Percentiles rank a stretch among this genome's conserved stretches.
These are phyloP conservation scores for Fusarium sp. DNA, from an alignment of 2,329 filamentous ascomycete species.

Conservation along the genomic window DNA sequence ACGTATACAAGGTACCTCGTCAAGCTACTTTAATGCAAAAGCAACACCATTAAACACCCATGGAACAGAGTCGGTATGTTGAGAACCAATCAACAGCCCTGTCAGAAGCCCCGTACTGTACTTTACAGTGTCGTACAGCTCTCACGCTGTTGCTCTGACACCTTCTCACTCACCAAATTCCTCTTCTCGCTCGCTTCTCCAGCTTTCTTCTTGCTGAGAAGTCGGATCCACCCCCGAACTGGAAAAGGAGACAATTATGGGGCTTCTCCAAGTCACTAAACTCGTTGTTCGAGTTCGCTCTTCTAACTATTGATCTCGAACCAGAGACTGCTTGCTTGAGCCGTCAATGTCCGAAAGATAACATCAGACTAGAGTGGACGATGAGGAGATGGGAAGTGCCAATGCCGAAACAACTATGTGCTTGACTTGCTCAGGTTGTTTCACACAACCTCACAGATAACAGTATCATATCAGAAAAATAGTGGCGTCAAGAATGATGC, in stretches of 20 bases:
- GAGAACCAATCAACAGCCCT: conserved; percentile 33
- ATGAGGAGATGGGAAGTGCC: conserved; percentile 5
- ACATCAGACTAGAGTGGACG: conserved; percentile 1
- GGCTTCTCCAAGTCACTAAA: conserved; percentile 9
- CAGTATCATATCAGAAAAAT: conserved; percentile 18
- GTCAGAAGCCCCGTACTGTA: background rate
- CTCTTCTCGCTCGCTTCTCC: conserved; percentile 7
- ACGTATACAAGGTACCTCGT: conserved; percentile 6
- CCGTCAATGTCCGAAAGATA: conserved; percentile 15
- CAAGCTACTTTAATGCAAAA: conserved; percentile 17
- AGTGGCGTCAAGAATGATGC: conserved; percentile 26
- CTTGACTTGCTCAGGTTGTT: conserved; percentile 1
- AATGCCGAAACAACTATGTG: conserved; percentile 21
- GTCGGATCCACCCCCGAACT: conserved; percentile 17
- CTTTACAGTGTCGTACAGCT: conserved; percentile 6
- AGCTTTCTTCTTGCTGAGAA: conserved; percentile 21
- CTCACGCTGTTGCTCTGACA: background rate
- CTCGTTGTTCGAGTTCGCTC: background rate
- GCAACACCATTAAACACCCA: conserved; percentile 25
- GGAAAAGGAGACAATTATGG: conserved; percentile 25
- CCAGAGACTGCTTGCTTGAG: conserved; percentile 20
- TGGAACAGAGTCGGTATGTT: conserved; percentile 28
- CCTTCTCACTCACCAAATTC: conserved; percentile 1
- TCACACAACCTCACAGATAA: conserved; percentile 15
- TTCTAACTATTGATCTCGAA: background rate